Conservation (phyloP, 164 flowering plant genomes). For the Stephania cephalantha region DNA sequence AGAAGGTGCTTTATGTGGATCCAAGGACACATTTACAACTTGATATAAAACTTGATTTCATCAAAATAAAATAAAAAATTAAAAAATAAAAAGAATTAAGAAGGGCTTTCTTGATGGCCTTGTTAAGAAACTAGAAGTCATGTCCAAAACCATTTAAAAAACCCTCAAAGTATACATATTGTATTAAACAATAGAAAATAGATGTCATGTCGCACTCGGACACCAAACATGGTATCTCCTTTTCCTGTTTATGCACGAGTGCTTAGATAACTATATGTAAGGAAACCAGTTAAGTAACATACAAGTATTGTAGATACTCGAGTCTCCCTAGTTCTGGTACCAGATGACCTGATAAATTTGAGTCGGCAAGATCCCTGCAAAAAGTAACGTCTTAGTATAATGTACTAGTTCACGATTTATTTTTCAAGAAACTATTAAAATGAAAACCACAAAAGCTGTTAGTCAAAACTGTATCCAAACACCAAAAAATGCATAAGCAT, state of each 20-base stretch:
- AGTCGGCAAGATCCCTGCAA: constrained; percentile 80
- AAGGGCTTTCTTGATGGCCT: too few relatives aligned
- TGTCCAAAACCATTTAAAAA: too few relatives aligned
- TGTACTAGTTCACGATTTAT: not conserved
- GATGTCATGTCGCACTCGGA: too few relatives aligned
- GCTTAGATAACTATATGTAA: not conserved
- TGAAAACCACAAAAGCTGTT: not conserved
- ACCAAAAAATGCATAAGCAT: not conserved
- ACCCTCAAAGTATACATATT: too few relatives aligned
- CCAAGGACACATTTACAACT: too few relatives aligned
- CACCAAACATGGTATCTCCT: too few relatives aligned
- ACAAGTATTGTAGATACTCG: constrained; percentile 84
- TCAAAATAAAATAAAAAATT: too few relatives aligned
- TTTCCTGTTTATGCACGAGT: not conserved
- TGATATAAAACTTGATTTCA: too few relatives aligned
- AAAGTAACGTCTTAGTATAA: constrained; percentile 7
- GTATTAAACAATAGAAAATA: too few relatives aligned
- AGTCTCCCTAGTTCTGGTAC: constrained; percentile 89
- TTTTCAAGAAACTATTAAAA: too few relatives aligned
- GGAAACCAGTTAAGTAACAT: constrained; percentile 18
- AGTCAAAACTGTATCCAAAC: not conserved
- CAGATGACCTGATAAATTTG: constrained; percentile 77
- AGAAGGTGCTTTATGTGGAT: not conserved
- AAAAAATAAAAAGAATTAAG: too few relatives aligned
- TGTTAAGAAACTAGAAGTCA: too few relatives aligned